Evolutionary conservation across 2,329 filamentous ascomycete genomes (phyloP), one percentile per base, ranked within the genome.

Genomic region (Aspergillus terreus): DNA sequence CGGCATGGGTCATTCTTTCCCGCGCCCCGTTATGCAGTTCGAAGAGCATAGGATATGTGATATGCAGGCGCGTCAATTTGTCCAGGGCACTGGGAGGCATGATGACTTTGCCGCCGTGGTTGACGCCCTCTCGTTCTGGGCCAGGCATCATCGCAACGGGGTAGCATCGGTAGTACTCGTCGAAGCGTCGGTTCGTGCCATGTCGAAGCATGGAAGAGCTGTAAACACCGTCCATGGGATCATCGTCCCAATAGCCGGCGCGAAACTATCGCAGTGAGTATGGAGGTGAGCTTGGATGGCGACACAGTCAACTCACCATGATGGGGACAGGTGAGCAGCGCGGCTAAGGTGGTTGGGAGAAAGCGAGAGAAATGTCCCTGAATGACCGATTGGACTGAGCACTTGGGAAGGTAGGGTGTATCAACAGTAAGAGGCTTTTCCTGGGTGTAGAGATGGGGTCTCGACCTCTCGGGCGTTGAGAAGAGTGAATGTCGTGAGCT

Each of bases 131-230:
- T 60, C 94, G 83, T 64, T 96, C 92, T 35, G 90, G 84, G 2
- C 92, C 92, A 11, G 92, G 90, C 56, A 95, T 84, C 92, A 99
- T 97, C 63, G 87, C 85, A 64, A 96, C 82, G 41, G 94, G 94
- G 67, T 97, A 99, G 78, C 92, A 96, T 65, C 94, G 87, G 75
- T 96, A 97, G 77, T 96, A 97, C 73, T 99, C 94, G 72, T 99
- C 92, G 76, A 99, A 99, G 54, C 92, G 89, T 63, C 90, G 88
- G 61, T 74, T 78, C 64, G 70, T 71, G 46, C 70, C 67, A 56
- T 75, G 76, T 33, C 76, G 76, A 53, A 81, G 67, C 71, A 82
- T 78, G 53, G 76, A 75, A 12, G 75, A 71, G 55, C 80, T 76
- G 55, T 82, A 78, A 65, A 82, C 77, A 52, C 76, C 73, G 6